A percentile compares a stretch with the other conserved stretches of the same genome.
Conservation (phyloP, 2,329 filamentous ascomycete species). For the Arthrobotrys sphaeroides region DNA sequence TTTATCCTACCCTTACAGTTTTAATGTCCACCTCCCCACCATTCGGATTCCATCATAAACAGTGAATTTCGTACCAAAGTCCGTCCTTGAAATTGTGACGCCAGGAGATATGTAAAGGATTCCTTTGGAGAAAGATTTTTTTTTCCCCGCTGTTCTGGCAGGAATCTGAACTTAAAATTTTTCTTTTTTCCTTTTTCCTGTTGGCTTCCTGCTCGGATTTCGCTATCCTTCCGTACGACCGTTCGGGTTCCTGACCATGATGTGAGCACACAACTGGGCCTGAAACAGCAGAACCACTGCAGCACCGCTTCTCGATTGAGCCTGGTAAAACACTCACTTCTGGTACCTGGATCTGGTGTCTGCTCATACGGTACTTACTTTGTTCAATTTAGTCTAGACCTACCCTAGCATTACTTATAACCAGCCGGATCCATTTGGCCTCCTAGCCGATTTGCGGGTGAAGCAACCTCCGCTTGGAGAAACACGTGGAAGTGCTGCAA, state of each 20-base stretch:
- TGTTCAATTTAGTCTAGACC: slow-evolving; percentile 44
- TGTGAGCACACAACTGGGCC: slow-evolving; percentile 3
- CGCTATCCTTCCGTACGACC: slow-evolving; percentile 45
- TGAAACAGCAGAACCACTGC: slow-evolving; percentile 49
- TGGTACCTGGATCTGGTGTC: slow-evolving; percentile 51
- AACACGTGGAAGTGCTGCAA: slow-evolving; percentile 53
- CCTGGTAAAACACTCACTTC: slow-evolving; percentile 50
- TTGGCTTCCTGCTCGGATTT: slow-evolving; percentile 20
- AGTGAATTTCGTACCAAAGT: slow-evolving; percentile 23
- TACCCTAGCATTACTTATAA: slow-evolving; percentile 35
- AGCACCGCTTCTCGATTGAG: slow-evolving; percentile 34
- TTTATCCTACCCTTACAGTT: slow-evolving; percentile 55
- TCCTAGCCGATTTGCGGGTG: slow-evolving; percentile 54
- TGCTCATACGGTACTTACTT: slow-evolving; percentile 34
- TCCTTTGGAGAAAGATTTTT: not conserved
- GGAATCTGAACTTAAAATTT: slow-evolving; percentile 1
- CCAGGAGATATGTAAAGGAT: not conserved
- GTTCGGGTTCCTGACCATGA: slow-evolving; percentile 38
- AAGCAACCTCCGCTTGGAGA: slow-evolving; percentile 53
- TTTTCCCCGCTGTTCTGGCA: slow-evolving; percentile 6
- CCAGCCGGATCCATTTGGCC: slow-evolving; percentile 49
- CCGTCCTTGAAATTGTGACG: not conserved
- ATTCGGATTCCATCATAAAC: slow-evolving; percentile 35
- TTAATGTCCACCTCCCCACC: slow-evolving; percentile 54
- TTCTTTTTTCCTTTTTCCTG: slow-evolving; percentile 23